Evolutionary conservation across 2,329 filamentous ascomycete species (phyloP), one percentile per base, ranked within the genome.

Genomic region (Ophiostoma australiae): DNA sequence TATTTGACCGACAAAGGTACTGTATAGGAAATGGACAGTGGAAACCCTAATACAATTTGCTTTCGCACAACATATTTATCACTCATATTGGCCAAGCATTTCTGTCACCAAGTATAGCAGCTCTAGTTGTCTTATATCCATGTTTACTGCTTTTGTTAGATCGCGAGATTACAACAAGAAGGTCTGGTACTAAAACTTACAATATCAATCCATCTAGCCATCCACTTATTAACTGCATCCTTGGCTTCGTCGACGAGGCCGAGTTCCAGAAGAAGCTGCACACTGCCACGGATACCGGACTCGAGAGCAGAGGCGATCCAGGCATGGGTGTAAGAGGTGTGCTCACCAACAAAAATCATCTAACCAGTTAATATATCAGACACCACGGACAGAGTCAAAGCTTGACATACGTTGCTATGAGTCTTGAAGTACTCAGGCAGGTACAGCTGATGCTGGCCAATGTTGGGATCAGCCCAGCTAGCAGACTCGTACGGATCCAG

Each of bases 311-410:
- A 67, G 17, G 65, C 35, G 27, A 67, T 67, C 65, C 65, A 67
- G 10, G 65, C 65, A 37, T 67, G 65, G 4, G 65, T 67, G 13
- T 41, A 67, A 11, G 65, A 67, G 10, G 65, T 67, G 20, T 67
- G 65, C n/a, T 67, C 65, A 27, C 65, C 65, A 67, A 67, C 65
- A 41, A 67, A 67, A 67, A 67, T 67, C 65, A 67, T 67, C 65
- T 67, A 20, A 4, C 7, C 1, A 27, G 35, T 67, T 67, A 67
- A 35, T 41, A 67, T n/a, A 1, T 27, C 27, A 4, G 35, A 41
- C 3, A 15, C 15, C 39, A 41, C 37, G 33, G 20, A 2, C 10
- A 4, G 35, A 27, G 15, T 37, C 2, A 5, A 4, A 41, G 20
- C 10, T 6, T 2, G 35, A 8, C 65, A 15, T 41, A 67, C 65